A percentile compares a stretch with the other conserved stretches of the same genome.
These are phyloP conservation scores for Lentinula raphanica DNA, from an alignment of 768 basidiomycete genomes.

Conservation along the genomic window DNA sequence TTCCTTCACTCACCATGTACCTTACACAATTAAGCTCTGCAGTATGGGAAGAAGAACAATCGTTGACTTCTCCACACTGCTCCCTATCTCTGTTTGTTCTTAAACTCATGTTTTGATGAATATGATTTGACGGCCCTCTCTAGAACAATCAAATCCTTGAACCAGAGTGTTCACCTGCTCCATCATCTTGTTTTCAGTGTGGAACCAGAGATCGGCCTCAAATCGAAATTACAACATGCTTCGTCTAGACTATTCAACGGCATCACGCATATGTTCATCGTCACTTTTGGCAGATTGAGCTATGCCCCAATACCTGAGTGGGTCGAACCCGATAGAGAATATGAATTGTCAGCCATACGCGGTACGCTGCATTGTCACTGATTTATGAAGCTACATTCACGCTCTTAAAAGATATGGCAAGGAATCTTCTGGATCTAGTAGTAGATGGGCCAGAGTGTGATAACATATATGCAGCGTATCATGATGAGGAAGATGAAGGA, in stretches of 20 bases:
- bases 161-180: constrained; percentile 53
- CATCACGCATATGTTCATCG: constrained; percentile 63
- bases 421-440: constrained; percentile 59
- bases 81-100: constrained; percentile 31
- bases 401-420: constrained; percentile 44
- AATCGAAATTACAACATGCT: constrained; percentile 52
- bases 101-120: not conserved
- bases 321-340: constrained; percentile 35
- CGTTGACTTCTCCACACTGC: constrained; percentile 30
- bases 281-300: constrained; percentile 72
- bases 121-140: constrained; percentile 6
- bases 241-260: constrained; percentile 54
- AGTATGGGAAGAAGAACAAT: constrained; percentile 64
- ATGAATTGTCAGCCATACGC: constrained; percentile 38
- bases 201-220: constrained; percentile 44
- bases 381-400: constrained; percentile 4
- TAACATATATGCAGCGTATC: constrained; percentile 57
- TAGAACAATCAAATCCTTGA: constrained; percentile 48
- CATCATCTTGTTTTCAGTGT: constrained; percentile 56
- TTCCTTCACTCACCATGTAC: constrained; percentile 61
- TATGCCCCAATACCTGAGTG: constrained; percentile 65
- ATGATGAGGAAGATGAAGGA: constrained; percentile 49
- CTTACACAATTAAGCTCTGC: constrained; percentile 46
- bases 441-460: constrained; percentile 72
- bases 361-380: constrained; percentile 33